phyloP scores from a whole-genome alignment of 108 stramenopile genomes.

The Nannochloropsis granulata region DNA sequence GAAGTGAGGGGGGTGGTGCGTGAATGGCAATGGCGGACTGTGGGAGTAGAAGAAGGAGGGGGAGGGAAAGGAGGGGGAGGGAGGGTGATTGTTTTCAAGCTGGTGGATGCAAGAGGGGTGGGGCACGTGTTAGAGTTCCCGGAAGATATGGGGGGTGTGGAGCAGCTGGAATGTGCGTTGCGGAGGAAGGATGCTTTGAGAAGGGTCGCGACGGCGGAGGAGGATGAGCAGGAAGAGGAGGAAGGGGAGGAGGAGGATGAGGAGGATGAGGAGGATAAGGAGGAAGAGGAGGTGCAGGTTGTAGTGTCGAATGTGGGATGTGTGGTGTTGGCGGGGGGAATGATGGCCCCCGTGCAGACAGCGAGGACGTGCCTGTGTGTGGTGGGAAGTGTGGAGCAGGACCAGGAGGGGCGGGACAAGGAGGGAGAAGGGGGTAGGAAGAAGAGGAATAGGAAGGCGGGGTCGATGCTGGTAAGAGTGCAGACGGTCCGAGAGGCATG shows the following conservation, averaged over 20 bases:
- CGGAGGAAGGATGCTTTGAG: background rate
- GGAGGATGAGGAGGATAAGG: background rate
- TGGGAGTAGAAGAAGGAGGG: background rate
- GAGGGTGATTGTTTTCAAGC: background rate
- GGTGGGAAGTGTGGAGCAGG: background rate
- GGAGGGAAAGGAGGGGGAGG: background rate
- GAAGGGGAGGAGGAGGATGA: background rate
- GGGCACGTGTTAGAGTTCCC: background rate
- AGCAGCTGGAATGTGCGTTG: background rate
- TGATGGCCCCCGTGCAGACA: background rate
- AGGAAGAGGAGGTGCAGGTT: background rate
- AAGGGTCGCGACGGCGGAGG: background rate
- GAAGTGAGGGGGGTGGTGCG: background rate
- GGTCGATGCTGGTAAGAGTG: background rate
- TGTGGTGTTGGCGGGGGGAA: background rate
- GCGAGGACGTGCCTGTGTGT: background rate
- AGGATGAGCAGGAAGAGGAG: background rate
- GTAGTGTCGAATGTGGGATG: background rate
- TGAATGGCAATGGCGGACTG: background rate
- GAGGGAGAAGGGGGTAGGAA: background rate
- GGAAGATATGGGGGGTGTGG: background rate
- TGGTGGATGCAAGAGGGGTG: background rate
- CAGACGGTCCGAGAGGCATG: background rate
- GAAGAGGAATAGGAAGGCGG: background rate
- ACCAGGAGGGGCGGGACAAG: background rate